Percentiles rank a stretch among this genome's conserved stretches.
These are phyloP conservation scores for Phialocephala subalpina DNA, from an alignment of 2,329 filamentous ascomycete genomes.

Conservation along the genomic window DNA sequence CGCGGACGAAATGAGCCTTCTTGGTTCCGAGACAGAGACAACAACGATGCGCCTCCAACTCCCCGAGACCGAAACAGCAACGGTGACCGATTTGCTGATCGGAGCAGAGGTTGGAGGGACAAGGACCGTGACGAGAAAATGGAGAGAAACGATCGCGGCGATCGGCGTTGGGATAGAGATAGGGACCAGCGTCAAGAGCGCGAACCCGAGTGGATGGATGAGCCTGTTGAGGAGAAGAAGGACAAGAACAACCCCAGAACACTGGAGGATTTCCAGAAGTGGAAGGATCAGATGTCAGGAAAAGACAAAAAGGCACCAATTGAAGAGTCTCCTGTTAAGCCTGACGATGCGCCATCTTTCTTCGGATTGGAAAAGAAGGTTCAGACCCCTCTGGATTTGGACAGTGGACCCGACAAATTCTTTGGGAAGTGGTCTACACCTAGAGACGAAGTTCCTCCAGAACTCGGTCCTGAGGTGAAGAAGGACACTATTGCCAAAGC, in stretches of 20 bases:
- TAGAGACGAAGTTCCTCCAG: constrained; percentile 55
- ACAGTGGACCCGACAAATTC: constrained; percentile 78
- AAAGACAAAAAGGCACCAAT: constrained; percentile 42
- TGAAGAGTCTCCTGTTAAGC: constrained; percentile 48
- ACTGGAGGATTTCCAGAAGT: constrained; percentile 91
- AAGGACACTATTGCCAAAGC: constrained; percentile 56
- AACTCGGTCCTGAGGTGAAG: constrained; percentile 48
- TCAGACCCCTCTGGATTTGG: constrained; percentile 63
- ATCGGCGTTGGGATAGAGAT: constrained; percentile 35
- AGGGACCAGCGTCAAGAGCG: constrained; percentile 65
- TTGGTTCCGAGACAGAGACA: constrained; percentile 72
- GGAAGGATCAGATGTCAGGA: constrained; percentile 82
- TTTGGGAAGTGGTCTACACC: constrained; percentile 65
- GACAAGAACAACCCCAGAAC: constrained; percentile 74
- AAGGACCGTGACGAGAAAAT: constrained; percentile 48
- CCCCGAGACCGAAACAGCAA: constrained; percentile 44
- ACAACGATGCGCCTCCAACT: constrained; percentile 42
- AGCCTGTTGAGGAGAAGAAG: constrained; percentile 70
- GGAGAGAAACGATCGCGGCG: constrained; percentile 45
- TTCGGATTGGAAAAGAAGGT: constrained; percentile 57
- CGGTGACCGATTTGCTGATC: constrained; percentile 43
- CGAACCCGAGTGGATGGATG: constrained; percentile 92
- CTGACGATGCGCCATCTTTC: constrained; percentile 45
- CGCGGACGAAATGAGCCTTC: constrained; percentile 73
- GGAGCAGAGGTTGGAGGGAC: constrained; percentile 49